Base-by-base conservation (phyloP, 2,329 filamentous ascomycete genomes). In the Aureobasidium pullulans region DNA sequence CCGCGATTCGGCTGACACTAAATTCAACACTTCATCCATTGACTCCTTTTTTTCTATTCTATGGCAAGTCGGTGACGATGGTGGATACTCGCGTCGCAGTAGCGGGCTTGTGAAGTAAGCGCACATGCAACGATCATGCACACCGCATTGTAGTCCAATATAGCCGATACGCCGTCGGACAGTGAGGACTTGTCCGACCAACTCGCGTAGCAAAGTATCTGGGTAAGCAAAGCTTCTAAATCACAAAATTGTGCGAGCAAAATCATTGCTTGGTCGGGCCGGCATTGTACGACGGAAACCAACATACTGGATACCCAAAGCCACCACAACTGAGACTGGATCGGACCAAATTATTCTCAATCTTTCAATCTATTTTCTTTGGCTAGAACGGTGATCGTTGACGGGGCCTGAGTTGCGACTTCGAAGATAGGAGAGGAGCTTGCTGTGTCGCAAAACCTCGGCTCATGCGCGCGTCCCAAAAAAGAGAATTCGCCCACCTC, bases 121-220 rank as follows among this genome's bases (percentile, higher is more conserved):
- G 50, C 39, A 54, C 37, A 54, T 54, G 50, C 50, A 54, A 54
- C 9, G 16, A 37, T 32, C 50, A 42, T 43, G 50, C 50, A 54
- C 50, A 54, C 29, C 37, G 50, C 37, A 42, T 43, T 29, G 29
- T 34, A 15, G 49, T 34, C 23, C 42, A 28, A 40, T 37, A 29
- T 53, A 53, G 49, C 49, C 49, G 37, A 53, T 42, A 19, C 15
- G 19, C 15, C n/a, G 49, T 53, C 37, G 37, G 49, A 54, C 28
- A 32, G n/a, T 16, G 39, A 36, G 34, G 28, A 54, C 50, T 19
- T 54, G 50, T 54, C 50, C 28, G n/a, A 54, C 37, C 50, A 34
- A 43, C 15, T 52, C 8, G 19, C 28, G 15, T 31, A 32, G 11
- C 23, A 15, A 7, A 10, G 13, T n/a, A n/a, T 13, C 32, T 53